These are phyloP conservation scores for Paecilomyces sp. DNA, from an alignment of 2,329 filamentous ascomycete species.

Conservation along the genomic window DNA sequence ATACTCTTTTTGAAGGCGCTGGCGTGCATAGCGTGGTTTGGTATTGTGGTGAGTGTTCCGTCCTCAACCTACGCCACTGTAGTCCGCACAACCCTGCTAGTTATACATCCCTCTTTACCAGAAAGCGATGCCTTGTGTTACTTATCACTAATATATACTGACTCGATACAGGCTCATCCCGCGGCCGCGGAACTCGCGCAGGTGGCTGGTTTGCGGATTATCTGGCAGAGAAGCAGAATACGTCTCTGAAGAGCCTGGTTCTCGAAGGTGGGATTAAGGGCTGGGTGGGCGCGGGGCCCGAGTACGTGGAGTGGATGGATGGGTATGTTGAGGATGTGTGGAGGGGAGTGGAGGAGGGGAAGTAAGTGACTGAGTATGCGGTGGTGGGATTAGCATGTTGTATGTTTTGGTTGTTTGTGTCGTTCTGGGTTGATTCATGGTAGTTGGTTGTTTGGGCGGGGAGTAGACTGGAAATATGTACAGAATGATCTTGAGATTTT, in stretches of 20 bases:
- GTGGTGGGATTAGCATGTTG: too few relatives aligned
- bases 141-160: too few relatives aligned
- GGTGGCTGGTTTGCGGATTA: constrained; percentile 52
- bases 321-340: constrained; percentile 27
- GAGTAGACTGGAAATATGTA: too few relatives aligned
- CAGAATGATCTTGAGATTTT: too few relatives aligned
- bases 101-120: too few relatives aligned
- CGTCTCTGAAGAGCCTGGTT: constrained; percentile 41
- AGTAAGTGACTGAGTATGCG: not conserved
- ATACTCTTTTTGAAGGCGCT: constrained; percentile 21
- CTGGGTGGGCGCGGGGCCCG: constrained; percentile 43
- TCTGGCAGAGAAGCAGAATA: constrained; percentile 35
- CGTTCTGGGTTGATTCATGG: too few relatives aligned
- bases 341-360: not conserved
- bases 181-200: constrained; percentile 48
- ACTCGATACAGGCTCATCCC: constrained; percentile 42
- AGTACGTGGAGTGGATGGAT: constrained; percentile 44
- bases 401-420: too few relatives aligned
- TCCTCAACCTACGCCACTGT: too few relatives aligned
- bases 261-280: constrained; percentile 49
- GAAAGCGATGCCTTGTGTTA: too few relatives aligned
- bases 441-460: constrained; percentile 6
- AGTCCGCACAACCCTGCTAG: too few relatives aligned
- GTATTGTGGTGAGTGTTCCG: constrained; percentile 32
- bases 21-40: constrained; percentile 29